Percentiles rank a stretch among this genome's conserved stretches.
These are phyloP conservation scores for Sporothrix globosa DNA, from an alignment of 2,329 filamentous ascomycete genomes.

Conservation along the genomic window DNA sequence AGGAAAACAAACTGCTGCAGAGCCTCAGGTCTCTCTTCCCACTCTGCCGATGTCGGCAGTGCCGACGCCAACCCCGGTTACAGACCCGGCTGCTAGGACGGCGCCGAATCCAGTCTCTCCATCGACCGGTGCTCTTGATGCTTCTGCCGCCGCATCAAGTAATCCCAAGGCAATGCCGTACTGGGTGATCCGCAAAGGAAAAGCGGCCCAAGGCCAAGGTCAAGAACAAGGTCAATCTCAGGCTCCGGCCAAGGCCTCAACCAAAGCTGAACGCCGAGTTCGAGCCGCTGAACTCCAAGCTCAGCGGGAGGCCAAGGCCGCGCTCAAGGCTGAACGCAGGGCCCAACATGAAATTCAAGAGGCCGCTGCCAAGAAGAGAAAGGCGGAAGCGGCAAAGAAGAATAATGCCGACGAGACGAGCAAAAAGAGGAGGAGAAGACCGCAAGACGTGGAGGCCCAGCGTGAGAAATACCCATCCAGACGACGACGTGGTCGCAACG, in stretches of 20 bases:
- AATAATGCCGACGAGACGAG: neutral
- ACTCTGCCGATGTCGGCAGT: neutral
- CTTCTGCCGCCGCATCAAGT: neutral
- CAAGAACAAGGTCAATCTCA: neutral
- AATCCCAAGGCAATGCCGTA: neutral
- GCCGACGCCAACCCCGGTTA: neutral
- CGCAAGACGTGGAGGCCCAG: neutral
- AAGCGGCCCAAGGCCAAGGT: neutral
- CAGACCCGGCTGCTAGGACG: neutral
- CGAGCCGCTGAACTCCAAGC: neutral
- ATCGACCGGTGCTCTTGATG: neutral
- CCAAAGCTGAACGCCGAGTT: neutral
- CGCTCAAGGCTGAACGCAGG: neutral
- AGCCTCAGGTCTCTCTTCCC: neutral
- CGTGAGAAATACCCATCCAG: neutral
- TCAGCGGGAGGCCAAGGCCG: neutral
- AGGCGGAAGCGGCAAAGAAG: no score
- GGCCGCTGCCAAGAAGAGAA: no score
- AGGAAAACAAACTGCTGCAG: neutral
- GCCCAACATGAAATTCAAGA: neutral
- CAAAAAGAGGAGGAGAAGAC: neutral
- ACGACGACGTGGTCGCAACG: neutral
- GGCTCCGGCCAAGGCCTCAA: neutral
- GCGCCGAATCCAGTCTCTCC: neutral
- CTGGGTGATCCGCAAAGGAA: no score